Evolutionary conservation across 2,329 filamentous ascomycete genomes (phyloP).

Genomic region (Clarireedia homoeocarpa): DNA sequence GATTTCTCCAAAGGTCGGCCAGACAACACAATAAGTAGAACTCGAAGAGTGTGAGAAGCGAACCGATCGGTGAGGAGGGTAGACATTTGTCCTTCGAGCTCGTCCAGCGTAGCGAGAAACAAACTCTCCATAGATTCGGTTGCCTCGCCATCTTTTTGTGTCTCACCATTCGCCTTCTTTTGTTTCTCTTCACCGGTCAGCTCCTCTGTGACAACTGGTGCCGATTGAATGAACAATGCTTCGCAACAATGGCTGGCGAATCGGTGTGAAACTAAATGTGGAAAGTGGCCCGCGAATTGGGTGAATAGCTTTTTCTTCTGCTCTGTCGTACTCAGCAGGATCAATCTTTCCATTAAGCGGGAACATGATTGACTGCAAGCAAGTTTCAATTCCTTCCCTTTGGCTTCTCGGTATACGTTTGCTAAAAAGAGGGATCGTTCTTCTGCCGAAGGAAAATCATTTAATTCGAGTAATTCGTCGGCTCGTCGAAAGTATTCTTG

Average conservation of each 20-base stretch:
- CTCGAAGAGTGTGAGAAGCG: constrained; percentile 83
- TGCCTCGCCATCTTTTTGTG: constrained; percentile 38
- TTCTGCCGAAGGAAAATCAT: constrained; percentile 74
- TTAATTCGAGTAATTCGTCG: constrained; percentile 81
- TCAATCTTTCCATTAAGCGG: constrained; percentile 82
- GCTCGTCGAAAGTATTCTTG: constrained; percentile 92
- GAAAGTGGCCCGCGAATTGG: constrained; percentile 79
- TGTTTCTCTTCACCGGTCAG: constrained; percentile 41
- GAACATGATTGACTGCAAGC: constrained; percentile 95
- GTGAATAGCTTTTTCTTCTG: constrained; percentile 85
- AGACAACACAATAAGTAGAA: constrained; percentile 77
- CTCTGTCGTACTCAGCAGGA: constrained; percentile 65
- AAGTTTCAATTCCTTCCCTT: constrained; percentile 91
- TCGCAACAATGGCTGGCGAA: constrained; percentile 98
- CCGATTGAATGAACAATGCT: constrained; percentile 78
- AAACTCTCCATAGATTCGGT: constrained; percentile 66
- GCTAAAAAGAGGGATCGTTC: constrained; percentile 65
- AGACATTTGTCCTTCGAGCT: constrained; percentile 77
- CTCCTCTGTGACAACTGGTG: constrained; percentile 70
- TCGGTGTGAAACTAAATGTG: constrained; percentile 84
- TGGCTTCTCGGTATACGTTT: constrained; percentile 78
- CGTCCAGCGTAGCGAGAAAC: constrained; percentile 75
- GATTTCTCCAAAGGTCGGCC: constrained; percentile 69
- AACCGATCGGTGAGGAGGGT: constrained; percentile 78
- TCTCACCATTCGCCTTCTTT: constrained; percentile 41